Base-by-base conservation (phyloP, 495 filamentous ascomycete species). In the Penicillium arizonense region DNA sequence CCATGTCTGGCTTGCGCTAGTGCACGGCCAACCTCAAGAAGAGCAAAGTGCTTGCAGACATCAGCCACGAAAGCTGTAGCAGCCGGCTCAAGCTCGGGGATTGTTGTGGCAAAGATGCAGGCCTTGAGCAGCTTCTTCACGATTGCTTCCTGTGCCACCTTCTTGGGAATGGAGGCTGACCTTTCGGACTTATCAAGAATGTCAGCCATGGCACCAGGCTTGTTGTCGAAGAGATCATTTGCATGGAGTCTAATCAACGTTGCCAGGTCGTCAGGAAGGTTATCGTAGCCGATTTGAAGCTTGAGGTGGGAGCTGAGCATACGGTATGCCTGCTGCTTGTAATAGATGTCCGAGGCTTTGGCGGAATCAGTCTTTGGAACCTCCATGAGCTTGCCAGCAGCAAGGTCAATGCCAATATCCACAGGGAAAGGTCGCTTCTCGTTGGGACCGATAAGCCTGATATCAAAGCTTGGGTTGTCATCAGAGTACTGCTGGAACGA, bases 301-400 rank as follows among this genome's bases (percentile, higher is more conserved):
- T 97, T 99, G 33, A 95, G 70, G 57, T 97, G 90, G 3, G 91
- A 80, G 47, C 86, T 87, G 44, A 99, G 82, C 47, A 97, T 77
- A 40, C 89, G 82, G 49, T 96, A 82, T 0, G 95, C 91, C 64
- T 97, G 92, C 62, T 90, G 86, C 70, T 97, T 97, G 74, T 97
- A 95, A 61, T 88, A 93, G 7, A 72, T 65, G 59, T 97, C 93
- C 9, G 85, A 86, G 49, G 87, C 85, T 67, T 89, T 90, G 6
- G 79, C 81, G 13, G 80, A 65, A 18, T 77, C 63, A 0, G 77
- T 67, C 62, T 87, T 93, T 0, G 89, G 84, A 8, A 81, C 68
- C 54, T 97, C 93, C 73, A 85, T 84, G 26, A 99, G 68, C 62
- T 91, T 96, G 16, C 83, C 83, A 53, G 96, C 87, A 8, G 95